phyloP scores from a whole-genome alignment of 495 filamentous ascomycete species.

The Neurospora cerealis region DNA sequence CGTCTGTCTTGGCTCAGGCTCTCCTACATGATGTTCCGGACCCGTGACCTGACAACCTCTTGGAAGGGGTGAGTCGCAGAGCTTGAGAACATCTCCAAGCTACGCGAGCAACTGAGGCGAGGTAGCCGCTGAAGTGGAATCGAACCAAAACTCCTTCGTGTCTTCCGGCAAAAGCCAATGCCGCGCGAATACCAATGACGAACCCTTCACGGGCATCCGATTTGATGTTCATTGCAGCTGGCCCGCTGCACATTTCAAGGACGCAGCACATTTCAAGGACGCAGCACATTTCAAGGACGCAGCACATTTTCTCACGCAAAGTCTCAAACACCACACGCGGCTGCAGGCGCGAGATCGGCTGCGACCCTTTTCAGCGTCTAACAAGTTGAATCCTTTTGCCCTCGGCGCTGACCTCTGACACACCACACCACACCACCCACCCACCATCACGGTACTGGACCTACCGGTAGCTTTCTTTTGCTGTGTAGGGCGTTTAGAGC shows the following conservation, averaged over 20 bases:
- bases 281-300: background rate
- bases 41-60: background rate
- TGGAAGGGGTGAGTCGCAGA: background rate
- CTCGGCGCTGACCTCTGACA: background rate
- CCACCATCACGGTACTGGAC: conserved; percentile 3
- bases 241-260: background rate
- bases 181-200: background rate
- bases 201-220: background rate
- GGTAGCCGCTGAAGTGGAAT: background rate
- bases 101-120: background rate
- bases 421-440: conserved; percentile 1
- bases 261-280: background rate
- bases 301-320: background rate
- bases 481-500: background rate
- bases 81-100: background rate
- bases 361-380: conserved; percentile 9
- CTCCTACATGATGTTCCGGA: background rate
- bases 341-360: conserved; percentile 24
- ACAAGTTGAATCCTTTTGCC: background rate
- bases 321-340: conserved; percentile 14
- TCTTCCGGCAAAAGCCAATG: background rate
- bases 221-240: background rate
- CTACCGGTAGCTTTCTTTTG: background rate
- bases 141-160: background rate
- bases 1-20: background rate